A percentile compares a stretch with the other conserved stretches of the same genome.
Conservation (phyloP, 345 rosid species). For the Boechera divaricarpa region DNA sequence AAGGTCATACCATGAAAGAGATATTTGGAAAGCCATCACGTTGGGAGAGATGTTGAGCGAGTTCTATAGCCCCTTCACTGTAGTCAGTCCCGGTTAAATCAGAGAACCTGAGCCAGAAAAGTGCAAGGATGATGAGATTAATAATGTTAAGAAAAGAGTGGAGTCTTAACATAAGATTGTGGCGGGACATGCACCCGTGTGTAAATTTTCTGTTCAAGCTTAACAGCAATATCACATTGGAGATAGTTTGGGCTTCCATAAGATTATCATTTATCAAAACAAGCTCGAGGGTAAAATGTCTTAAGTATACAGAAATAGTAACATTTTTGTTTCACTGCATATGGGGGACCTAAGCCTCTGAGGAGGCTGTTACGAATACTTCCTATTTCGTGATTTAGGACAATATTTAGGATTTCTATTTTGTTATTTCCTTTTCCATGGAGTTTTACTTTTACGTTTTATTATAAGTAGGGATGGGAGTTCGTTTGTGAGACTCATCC, state of each 20-base stretch:
- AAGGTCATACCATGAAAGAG: constrained; percentile 68
- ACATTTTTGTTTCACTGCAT: constrained; percentile 2
- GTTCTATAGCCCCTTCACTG: constrained; percentile 89
- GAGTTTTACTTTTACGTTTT: too few species aligned
- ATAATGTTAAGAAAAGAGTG: neutral
- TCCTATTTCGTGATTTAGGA: too few species aligned
- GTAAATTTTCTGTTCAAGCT: neutral
- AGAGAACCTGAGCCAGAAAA: constrained; percentile 68
- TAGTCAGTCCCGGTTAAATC: constrained; percentile 93
- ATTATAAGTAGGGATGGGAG: too few species aligned
- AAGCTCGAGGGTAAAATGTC: neutral
- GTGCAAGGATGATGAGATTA: constrained; percentile 9
- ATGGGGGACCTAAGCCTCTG: too few species aligned
- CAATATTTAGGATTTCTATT: too few species aligned
- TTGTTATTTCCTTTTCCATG: too few species aligned
- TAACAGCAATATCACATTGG: neutral
- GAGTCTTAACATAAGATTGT: neutral
- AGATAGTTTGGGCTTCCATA: constrained; percentile 1
- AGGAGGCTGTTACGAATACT: too few species aligned
- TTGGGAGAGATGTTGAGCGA: constrained; percentile 78
- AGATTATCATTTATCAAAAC: neutral
- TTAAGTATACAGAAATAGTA: neutral
- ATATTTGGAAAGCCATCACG: constrained; percentile 82
- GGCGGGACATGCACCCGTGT: neutral
- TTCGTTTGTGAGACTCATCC: too few species aligned